phyloP scores from a whole-genome alignment of 331 rosid genomes.

The Telfairia occidentalis region DNA sequence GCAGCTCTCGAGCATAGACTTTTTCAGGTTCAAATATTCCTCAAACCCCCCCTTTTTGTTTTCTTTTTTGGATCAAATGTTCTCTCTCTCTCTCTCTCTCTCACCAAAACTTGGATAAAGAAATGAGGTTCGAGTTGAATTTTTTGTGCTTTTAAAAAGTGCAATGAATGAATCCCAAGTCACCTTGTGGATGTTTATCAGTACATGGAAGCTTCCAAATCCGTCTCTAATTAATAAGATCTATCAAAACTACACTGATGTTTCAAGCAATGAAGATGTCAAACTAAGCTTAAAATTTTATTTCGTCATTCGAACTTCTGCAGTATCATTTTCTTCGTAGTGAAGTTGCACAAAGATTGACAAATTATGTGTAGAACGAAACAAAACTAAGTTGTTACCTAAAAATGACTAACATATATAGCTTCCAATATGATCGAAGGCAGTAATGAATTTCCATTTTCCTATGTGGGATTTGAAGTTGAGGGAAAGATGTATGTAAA shows the following conservation, averaged over 20 bases:
- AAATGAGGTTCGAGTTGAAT: neutral
- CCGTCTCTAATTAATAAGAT: neutral
- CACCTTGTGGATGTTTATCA: neutral
- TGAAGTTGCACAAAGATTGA: too few relatives aligned
- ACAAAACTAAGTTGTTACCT: too few relatives aligned
- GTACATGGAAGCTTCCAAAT: neutral
- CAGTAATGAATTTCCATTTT: too few relatives aligned
- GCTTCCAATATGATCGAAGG: too few relatives aligned
- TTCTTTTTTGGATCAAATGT: neutral
- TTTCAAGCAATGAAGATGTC: too few relatives aligned
- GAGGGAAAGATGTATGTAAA: neutral
- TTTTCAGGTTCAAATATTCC: constrained; percentile 9
- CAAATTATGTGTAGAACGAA: too few relatives aligned
- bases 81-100: constrained; percentile 5
- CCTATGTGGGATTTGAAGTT: too few relatives aligned
- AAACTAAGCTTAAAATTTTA: too few relatives aligned
- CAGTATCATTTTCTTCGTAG: too few relatives aligned
- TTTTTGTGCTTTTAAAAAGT: neutral
- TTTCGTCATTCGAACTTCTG: neutral
- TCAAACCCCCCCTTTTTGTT: too few relatives aligned
- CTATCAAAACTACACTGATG: neutral
- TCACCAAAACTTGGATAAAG: neutral
- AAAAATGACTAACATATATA: too few relatives aligned
- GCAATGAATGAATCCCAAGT: neutral
- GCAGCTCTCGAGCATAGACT: constrained; percentile 8